These are phyloP conservation scores for Penicillium arizonense DNA, from an alignment of 495 filamentous ascomycete species.

Conservation along the genomic window DNA sequence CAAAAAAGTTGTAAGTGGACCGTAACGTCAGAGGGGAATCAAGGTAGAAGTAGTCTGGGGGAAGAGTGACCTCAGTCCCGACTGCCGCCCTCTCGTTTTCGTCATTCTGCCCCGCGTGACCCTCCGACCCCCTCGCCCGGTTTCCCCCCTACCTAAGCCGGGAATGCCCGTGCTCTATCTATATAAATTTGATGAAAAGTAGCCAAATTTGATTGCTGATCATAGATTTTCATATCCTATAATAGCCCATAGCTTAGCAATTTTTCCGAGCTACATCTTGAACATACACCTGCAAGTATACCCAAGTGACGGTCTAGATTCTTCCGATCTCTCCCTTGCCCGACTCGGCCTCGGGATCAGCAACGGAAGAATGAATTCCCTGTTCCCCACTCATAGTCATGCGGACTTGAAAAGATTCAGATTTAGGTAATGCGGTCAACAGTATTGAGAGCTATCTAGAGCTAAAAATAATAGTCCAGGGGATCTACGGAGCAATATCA, in stretches of 20 bases:
- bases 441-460: background rate
- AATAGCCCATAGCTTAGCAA: background rate
- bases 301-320: background rate
- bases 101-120: slow-evolving; percentile 12
- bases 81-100: background rate
- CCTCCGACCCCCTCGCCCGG: slow-evolving; percentile 1
- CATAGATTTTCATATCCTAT: too few species aligned
- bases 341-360: slow-evolving; percentile 10
- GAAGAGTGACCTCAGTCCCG: slow-evolving; percentile 5
- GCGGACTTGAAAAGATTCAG: slow-evolving; percentile 7
- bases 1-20: background rate
- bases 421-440: background rate
- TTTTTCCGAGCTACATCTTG: too few species aligned
- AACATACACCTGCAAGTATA: too few species aligned
- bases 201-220: too few species aligned
- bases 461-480: background rate
- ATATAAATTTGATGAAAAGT: background rate
- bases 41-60: slow-evolving; percentile 10
- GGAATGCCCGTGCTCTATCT: background rate
- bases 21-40: slow-evolving; percentile 7
- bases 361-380: slow-evolving; percentile 9
- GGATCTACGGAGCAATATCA: background rate
- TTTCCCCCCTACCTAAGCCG: slow-evolving; percentile 1
- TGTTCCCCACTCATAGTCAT: slow-evolving; percentile 9
- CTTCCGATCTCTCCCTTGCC: background rate